Percentiles rank a stretch among this genome's conserved stretches.
Conservation (phyloP, 208 protist genomes). For the Zelonia costaricensis region DNA sequence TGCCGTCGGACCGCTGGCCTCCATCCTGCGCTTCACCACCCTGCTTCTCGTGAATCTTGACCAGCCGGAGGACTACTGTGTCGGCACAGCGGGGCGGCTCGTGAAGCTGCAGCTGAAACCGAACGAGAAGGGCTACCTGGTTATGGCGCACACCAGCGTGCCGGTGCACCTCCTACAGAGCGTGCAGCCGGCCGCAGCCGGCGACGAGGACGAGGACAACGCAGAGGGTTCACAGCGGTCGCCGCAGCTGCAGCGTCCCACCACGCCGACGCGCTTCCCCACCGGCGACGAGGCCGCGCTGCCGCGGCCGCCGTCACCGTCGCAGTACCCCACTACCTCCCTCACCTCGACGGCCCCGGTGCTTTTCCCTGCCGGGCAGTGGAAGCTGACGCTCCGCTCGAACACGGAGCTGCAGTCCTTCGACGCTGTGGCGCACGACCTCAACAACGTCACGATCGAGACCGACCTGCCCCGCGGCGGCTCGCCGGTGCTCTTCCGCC, state of each 20-base stretch:
- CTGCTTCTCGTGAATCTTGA: slow-evolving; percentile 79
- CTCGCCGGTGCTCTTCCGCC: slow-evolving; percentile 56
- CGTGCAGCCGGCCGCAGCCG: neutral
- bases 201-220: neutral
- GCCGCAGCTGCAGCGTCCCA: neutral
- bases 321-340: neutral
- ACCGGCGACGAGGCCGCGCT: neutral
- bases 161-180: slow-evolving; percentile 1
- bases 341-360: neutral
- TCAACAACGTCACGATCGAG: slow-evolving; percentile 36
- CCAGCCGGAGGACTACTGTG: slow-evolving; percentile 21
- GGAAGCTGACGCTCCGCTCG: slow-evolving; percentile 64
- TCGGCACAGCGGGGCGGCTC: slow-evolving; percentile 54
- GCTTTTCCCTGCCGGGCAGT: slow-evolving; percentile 44
- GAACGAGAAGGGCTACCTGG: slow-evolving; percentile 77
- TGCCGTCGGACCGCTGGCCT: neutral
- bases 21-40: slow-evolving; percentile 50
- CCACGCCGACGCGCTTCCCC: neutral
- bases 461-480: slow-evolving; percentile 59
- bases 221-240: too few species aligned
- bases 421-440: slow-evolving; percentile 42
- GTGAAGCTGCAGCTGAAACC: slow-evolving; percentile 51
- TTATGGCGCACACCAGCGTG: slow-evolving; percentile 69
- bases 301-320: neutral
- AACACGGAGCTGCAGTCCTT: slow-evolving; percentile 54